Percentiles rank a stretch among this genome's conserved stretches.
phyloP scores from a whole-genome alignment of 257 asterid genomes.

The Solanum paucissectum region DNA sequence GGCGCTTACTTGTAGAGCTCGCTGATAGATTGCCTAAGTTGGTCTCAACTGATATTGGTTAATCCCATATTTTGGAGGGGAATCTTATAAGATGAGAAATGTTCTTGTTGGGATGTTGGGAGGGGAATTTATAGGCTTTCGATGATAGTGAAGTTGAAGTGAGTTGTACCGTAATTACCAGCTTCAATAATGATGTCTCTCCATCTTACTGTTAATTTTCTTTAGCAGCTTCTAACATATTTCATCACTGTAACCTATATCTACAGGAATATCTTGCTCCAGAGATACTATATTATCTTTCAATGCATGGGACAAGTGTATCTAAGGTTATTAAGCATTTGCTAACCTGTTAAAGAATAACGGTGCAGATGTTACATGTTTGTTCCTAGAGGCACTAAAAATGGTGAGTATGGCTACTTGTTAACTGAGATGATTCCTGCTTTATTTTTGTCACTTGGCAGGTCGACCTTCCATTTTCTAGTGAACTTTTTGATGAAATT shows the following conservation, averaged over 20 bases:
- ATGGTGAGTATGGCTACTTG: constrained; percentile 33
- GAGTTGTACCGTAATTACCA: too few relatives aligned
- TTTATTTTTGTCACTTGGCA: background rate
- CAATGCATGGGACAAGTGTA: constrained; percentile 48
- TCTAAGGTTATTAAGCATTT: constrained; percentile 81
- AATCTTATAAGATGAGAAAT: constrained; percentile 88
- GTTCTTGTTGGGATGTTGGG: constrained; percentile 81
- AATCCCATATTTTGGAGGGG: constrained; percentile 91
- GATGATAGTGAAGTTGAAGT: constrained; percentile 63
- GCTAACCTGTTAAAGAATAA: constrained; percentile 58
- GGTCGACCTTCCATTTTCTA: background rate
- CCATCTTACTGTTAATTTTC: background rate
- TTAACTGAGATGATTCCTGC: background rate
- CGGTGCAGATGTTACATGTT: constrained; percentile 35
- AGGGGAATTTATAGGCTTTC: constrained; percentile 40
- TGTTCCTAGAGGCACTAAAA: constrained; percentile 60
- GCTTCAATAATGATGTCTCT: too few relatives aligned
- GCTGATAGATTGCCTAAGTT: constrained; percentile 76
- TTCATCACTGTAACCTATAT: background rate
- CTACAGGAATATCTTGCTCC: constrained; percentile 70
- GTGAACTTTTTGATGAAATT: background rate
- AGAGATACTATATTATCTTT: constrained; percentile 66
- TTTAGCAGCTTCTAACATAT: background rate
- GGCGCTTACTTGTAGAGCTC: constrained; percentile 78
- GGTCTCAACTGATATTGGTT: constrained; percentile 68